Base-by-base conservation (phyloP, 1,284 basidiomycete species). In the Microbotryum scabiosae region DNA sequence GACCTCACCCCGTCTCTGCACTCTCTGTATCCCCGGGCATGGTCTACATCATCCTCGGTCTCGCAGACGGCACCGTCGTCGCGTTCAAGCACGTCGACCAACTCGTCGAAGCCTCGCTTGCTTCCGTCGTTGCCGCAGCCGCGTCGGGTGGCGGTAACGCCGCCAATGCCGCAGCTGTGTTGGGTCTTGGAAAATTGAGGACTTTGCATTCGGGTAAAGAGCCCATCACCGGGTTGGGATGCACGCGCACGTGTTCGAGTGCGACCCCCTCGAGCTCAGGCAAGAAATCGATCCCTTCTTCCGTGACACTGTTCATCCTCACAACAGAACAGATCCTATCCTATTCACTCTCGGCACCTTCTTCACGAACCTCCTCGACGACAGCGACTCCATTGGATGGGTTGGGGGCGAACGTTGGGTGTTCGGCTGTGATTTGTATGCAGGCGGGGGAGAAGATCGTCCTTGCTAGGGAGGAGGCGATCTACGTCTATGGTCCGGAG, bases 1-100 rank as follows among this genome's bases (percentile, higher is more conserved):
- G 63, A 53, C 88, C 88, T 0, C 87, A 90, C 76, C 90, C 90
- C 4, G 88, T 94, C 3, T 85, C 89, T 5, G 83, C 86, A 0
- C 78, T 96, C 14, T 87, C 92, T 0, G 78, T 93, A 28, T 88
- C 92, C 0, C 78, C 83, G 7, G 82, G 82, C n/a, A 80, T 97
- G 1, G 84, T 87, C 1, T 88, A 92, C 74, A 82, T 98, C 21
- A 87, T 92, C 5, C 82, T 97, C 47, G 94, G 91, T 9, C 81
- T 97, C 12, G 91, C 86, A 2, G 93, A 97, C 72, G 94, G 94
- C n/a, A 89, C 89, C 0, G 91, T 97, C 7, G 81, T 97, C 6
- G 80, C 97, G 21, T 92, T 92, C 73, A 85, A 90, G 5, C 88
- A 96, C 70, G 80, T 97, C 44, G 86, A 93, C 71, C 90, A 94